Evolutionary conservation across 768 basidiomycete species (phyloP).

Genomic region (Phlebiopsis gigantea): DNA sequence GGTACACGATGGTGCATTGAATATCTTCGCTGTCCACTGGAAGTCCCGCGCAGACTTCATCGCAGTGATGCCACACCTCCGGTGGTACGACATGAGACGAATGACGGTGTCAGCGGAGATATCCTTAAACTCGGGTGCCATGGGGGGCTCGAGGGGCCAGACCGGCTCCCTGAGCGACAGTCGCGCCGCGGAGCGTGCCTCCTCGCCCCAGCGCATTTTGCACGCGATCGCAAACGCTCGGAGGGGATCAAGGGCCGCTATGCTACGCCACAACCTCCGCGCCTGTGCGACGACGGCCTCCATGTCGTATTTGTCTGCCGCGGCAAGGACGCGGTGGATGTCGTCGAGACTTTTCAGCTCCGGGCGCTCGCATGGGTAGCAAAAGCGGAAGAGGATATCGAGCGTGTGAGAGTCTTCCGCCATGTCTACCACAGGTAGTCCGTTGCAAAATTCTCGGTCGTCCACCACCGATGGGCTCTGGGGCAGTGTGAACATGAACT

Average conservation of each 20-base stretch:
- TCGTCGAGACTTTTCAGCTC: constrained; percentile 1
- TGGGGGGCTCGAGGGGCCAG: constrained; percentile 13
- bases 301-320: constrained; percentile 14
- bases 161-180: constrained; percentile 2
- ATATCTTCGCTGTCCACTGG: not conserved
- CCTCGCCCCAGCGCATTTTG: constrained; percentile 3
- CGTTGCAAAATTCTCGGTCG: constrained; percentile 1
- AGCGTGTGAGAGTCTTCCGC: constrained; percentile 5
- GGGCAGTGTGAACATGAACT: constrained; percentile 10
- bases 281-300: not conserved
- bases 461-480: not conserved
- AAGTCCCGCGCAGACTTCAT: not conserved
- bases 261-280: not conserved
- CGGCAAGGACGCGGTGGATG: constrained; percentile 2
- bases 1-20: not conserved
- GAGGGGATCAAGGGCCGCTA: constrained; percentile 6
- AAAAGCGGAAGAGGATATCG: constrained; percentile 9
- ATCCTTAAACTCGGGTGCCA: constrained; percentile 5
- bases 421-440: constrained; percentile 6
- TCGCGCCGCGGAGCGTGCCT: constrained; percentile 8
- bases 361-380: constrained; percentile 8
- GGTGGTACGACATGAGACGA: constrained; percentile 8
- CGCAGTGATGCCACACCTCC: constrained; percentile 4
- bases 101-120: constrained; percentile 11
- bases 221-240: constrained; percentile 13